Percentiles rank a stretch among this genome's conserved stretches.
Conservation (phyloP, 139 green algal species). For the Spirogloea muscicola region DNA sequence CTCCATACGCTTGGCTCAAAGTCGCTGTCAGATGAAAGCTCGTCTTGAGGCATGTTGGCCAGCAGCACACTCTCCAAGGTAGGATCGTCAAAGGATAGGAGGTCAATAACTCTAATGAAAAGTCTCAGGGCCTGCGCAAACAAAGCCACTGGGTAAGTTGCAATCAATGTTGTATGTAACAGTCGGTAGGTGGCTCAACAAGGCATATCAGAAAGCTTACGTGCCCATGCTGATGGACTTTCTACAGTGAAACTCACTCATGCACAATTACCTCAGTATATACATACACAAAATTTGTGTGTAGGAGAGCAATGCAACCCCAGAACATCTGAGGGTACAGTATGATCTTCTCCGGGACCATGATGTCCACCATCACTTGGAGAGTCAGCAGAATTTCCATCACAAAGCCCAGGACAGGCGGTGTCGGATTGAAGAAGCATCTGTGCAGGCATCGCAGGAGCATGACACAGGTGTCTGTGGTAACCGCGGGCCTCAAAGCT, state of each 20-base stretch:
- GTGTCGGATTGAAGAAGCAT: constrained; percentile 56
- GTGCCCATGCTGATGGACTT: too few relatives aligned
- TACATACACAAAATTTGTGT: constrained; percentile 67
- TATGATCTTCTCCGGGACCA: constrained; percentile 64
- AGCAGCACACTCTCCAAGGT: constrained; percentile 73
- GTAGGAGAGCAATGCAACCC: constrained; percentile 67
- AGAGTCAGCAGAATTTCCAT: constrained; percentile 56
- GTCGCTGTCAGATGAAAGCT: not conserved
- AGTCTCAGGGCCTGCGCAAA: constrained; percentile 51
- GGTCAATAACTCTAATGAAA: constrained; percentile 57
- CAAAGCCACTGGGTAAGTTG: too few relatives aligned
- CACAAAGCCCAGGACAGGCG: constrained; percentile 44
- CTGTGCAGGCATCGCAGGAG: constrained; percentile 72
- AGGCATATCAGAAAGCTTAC: too few relatives aligned
- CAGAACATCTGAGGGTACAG: constrained; percentile 77
- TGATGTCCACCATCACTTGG: constrained; percentile 53
- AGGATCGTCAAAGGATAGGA: constrained; percentile 57
- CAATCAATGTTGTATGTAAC: too few relatives aligned
- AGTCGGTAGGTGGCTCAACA: too few relatives aligned
- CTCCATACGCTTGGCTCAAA: not conserved
- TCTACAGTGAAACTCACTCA: too few relatives aligned
- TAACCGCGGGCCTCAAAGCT: constrained; percentile 64
- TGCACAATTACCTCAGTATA: too few relatives aligned
- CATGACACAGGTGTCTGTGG: constrained; percentile 58
- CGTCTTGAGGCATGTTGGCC: constrained; percentile 29